Evolutionary conservation across 306 rosid species (phyloP).

Genomic region (Cicer judaicum): DNA sequence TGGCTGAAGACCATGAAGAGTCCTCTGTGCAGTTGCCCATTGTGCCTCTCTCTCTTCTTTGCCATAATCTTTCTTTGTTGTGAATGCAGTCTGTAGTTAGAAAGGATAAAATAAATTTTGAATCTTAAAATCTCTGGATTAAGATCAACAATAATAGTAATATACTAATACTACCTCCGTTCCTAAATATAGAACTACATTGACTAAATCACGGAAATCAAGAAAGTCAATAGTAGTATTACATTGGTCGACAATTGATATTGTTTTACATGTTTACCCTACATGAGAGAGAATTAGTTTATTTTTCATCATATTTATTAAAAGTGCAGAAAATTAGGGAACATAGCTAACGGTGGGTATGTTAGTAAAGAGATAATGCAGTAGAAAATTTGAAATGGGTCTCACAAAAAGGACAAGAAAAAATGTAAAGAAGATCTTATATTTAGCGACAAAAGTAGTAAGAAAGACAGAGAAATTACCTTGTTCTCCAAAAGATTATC

Average conservation of each 20-base stretch:
- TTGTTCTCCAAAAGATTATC: constrained; percentile 94
- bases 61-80: constrained; percentile 97
- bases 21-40: constrained; percentile 98
- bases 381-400: neutral
- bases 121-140: constrained; percentile 31
- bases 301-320: neutral
- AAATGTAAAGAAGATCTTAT: neutral
- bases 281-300: neutral
- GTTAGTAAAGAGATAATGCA: neutral
- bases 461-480: constrained; percentile 49
- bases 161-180: neutral
- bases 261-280: neutral
- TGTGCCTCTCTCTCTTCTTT: constrained; percentile 99
- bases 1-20: constrained; percentile 97
- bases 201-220: neutral
- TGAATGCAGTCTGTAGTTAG: constrained; percentile 85
- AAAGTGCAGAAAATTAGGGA: neutral
- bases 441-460: neutral
- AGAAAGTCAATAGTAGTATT: neutral
- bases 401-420: neutral
- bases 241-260: neutral
- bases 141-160: constrained; percentile 17
- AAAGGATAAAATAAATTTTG: constrained; percentile 21
- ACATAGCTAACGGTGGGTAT: neutral
- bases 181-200: neutral